Evolutionary conservation across 495 filamentous ascomycete genomes (phyloP).

Genomic region (Penicillium lagena): DNA sequence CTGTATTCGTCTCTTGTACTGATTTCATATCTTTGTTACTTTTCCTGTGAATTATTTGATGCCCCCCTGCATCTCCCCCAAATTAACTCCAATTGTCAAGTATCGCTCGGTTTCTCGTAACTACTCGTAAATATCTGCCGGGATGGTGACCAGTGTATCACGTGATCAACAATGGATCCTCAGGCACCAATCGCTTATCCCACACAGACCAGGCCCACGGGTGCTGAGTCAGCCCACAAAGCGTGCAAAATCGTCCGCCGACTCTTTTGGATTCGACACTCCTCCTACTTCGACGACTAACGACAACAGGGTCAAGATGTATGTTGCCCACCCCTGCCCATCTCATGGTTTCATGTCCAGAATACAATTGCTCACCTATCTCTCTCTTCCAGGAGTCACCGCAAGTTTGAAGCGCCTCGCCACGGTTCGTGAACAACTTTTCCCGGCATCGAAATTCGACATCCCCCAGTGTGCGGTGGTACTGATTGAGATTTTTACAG

Average conservation of each 20-base stretch:
- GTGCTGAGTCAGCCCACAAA: conserved; percentile 44
- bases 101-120: too few relatives aligned
- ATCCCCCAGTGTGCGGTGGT: conserved; percentile 19
- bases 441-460: conserved; percentile 23
- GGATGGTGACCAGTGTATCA: neutral
- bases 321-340: conserved; percentile 16
- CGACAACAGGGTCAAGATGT: conserved; percentile 52
- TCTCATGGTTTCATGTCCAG: neutral
- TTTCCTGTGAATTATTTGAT: conserved; percentile 19
- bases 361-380: conserved; percentile 27
- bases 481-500: conserved; percentile 33
- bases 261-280: conserved; percentile 35
- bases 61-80: conserved; percentile 11
- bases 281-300: conserved; percentile 45
- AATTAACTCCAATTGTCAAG: neutral
- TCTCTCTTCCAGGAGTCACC: conserved; percentile 50
- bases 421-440: conserved; percentile 60
- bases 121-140: too few relatives aligned
- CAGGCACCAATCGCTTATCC: conserved; percentile 21
- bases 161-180: conserved; percentile 7
- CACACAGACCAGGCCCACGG: conserved; percentile 13
- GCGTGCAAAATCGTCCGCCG: conserved; percentile 40
- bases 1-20: conserved; percentile 11
- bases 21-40: conserved; percentile 6
- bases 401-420: conserved; percentile 89